Evolutionary conservation across 352 stramenopile genomes (phyloP).

Genomic region (Albugo candida): DNA sequence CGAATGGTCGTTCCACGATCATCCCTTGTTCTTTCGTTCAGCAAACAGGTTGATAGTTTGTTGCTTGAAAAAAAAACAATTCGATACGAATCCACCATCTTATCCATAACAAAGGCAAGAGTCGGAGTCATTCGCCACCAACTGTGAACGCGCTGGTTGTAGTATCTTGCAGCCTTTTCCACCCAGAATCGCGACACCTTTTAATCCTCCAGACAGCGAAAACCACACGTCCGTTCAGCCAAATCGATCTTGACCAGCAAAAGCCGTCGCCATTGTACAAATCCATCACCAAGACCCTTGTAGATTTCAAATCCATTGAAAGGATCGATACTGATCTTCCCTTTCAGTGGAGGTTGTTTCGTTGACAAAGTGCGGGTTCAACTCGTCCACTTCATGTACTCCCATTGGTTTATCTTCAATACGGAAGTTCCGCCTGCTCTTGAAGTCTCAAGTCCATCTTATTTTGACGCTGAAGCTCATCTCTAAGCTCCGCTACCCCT

Average conservation of each 20-base stretch:
- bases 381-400: too few species aligned
- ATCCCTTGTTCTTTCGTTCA: neutral
- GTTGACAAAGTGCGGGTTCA: too few species aligned
- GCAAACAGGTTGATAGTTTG: constrained; percentile 1
- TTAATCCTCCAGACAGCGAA: neutral
- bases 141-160: neutral
- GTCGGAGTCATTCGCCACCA: neutral
- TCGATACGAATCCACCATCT: constrained; percentile 1
- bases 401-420: too few species aligned
- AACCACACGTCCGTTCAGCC: neutral
- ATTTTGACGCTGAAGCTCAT: too few species aligned
- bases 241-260: neutral
- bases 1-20: neutral
- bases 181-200: neutral
- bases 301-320: neutral
- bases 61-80: neutral
- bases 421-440: too few species aligned
- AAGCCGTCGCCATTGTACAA: neutral
- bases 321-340: too few species aligned
- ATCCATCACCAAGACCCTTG: neutral
- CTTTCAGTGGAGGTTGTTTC: too few species aligned
- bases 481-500: too few species aligned
- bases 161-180: neutral
- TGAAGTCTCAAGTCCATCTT: too few species aligned
- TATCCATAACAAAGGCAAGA: neutral